These are phyloP conservation scores for Heracleum sosnowskyi DNA, from an alignment of 129 eudicot genomes.

Conservation along the genomic window DNA sequence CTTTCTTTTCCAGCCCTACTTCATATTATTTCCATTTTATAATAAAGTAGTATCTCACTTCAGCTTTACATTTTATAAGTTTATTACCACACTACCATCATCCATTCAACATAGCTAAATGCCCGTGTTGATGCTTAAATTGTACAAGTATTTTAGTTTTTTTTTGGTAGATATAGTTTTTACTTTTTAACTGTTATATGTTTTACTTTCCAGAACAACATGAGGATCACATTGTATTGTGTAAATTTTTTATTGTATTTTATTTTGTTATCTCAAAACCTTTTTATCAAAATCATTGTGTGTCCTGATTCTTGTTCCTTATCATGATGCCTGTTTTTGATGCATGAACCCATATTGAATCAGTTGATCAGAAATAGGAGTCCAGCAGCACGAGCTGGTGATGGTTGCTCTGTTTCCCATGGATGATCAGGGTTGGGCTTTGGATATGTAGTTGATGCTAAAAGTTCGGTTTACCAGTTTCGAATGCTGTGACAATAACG, in stretches of 20 bases:
- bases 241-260: background rate
- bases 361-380: conserved; percentile 6
- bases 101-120: background rate
- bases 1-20: background rate
- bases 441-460: background rate
- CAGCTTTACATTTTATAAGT: background rate
- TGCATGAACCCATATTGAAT: background rate
- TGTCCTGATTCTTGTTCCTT: background rate
- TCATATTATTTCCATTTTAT: background rate
- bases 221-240: background rate
- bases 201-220: background rate
- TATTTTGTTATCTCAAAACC: background rate
- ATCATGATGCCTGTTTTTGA: background rate
- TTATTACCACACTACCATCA: background rate
- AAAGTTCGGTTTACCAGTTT: background rate
- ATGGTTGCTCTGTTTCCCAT: background rate
- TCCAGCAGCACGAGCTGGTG: background rate
- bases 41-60: background rate
- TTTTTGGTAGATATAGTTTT: background rate
- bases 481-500: background rate
- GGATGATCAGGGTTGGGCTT: background rate
- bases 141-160: background rate
- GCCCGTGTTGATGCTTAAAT: background rate
- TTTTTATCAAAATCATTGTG: background rate
- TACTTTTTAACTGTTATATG: background rate